Conservation (phyloP, 208 protist genomes). For the Trypanosoma boissoni region DNA sequence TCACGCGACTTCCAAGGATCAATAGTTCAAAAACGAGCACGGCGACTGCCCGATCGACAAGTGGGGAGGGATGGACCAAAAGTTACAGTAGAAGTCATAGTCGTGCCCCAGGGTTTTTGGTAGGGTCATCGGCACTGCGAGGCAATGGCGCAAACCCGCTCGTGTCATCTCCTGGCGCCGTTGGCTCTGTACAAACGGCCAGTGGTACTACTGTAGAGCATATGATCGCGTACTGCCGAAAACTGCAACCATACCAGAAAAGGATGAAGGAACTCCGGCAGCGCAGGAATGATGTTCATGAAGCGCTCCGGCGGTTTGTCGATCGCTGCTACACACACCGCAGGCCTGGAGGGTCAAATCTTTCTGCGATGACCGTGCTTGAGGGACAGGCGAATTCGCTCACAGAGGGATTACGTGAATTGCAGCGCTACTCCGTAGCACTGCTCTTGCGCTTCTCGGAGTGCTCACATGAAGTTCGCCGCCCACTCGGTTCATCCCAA, state of each 20-base stretch:
- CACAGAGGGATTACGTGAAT: slow-evolving; percentile 20
- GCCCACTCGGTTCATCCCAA: slow-evolving; percentile 13
- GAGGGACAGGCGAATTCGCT: slow-evolving; percentile 16
- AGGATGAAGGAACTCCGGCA: slow-evolving; percentile 51
- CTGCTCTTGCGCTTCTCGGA: slow-evolving; percentile 12
- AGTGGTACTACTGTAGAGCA: slow-evolving; percentile 24
- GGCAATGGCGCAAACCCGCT: too few species aligned
- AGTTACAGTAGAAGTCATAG: neutral
- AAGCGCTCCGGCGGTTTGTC: slow-evolving; percentile 44
- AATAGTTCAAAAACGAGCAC: too few species aligned
- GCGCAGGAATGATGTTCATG: slow-evolving; percentile 32
- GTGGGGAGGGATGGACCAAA: neutral
- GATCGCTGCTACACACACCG: slow-evolving; percentile 10
- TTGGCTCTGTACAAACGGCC: neutral
- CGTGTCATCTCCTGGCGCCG: neutral
- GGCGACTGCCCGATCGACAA: too few species aligned
- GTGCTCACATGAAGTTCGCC: slow-evolving; percentile 17
- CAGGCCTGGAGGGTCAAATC: too few species aligned
- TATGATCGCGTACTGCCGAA: slow-evolving; percentile 54
- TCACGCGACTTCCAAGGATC: too few species aligned
- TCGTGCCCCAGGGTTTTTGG: neutral
- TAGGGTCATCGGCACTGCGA: too few species aligned
- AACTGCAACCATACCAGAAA: slow-evolving; percentile 43
- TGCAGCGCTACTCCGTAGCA: slow-evolving; percentile 19
- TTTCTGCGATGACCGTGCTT: slow-evolving; percentile 8